Base-by-base conservation (phyloP, 129 eudicot genomes). In the Solidago caesia region DNA sequence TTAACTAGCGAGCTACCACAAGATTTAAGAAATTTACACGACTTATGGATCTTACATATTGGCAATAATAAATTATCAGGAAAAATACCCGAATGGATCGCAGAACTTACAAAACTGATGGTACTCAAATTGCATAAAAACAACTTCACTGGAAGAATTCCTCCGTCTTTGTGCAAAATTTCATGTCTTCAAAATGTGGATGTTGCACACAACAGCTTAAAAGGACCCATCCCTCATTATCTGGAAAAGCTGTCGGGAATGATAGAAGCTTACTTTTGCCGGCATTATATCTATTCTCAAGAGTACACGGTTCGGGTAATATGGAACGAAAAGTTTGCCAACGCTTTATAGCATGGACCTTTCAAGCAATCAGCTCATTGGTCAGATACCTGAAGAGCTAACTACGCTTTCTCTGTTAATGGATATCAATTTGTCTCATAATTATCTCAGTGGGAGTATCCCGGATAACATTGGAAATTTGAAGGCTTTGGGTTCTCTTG, bases 1-100 rank as follows among this genome's bases (percentile, higher is more conserved):
- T 64, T 64, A 2, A 64, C 52, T 0, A 48, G 70, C 6, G 49
- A 64, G 51, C 70, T 64, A 3, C 70, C 51, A 41, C 27, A 5
- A 64, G 70, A 26, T 41, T n/a, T 64, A 26, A 12, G 70, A 27
- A 64, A 64, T n/a, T 41, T 6, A 13, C 6, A 48, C 3, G n/a
- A 3, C 27, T n/a, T 64, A 14, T 12, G 49, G 43, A 49, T 64
- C 51, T 41, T 70, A 13, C 71, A 81, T 63, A 48, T 75, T 1
- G 67, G 81, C 3, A 45, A 63, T 53, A 81, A 76, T 53, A n/a
- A 64, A 52, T 62, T 70, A 1, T 49, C 49, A 33, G 76, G 71
- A 15, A 42, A 47, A 4, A 56, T 79, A 8, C 44, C 67, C 15
- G 67, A 62, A 62, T 62, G 67, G 67, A 29, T 71, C 3, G 68